phyloP scores from a whole-genome alignment of 2,329 filamentous ascomycete species.

The Colletotrichum sansevieriae region DNA sequence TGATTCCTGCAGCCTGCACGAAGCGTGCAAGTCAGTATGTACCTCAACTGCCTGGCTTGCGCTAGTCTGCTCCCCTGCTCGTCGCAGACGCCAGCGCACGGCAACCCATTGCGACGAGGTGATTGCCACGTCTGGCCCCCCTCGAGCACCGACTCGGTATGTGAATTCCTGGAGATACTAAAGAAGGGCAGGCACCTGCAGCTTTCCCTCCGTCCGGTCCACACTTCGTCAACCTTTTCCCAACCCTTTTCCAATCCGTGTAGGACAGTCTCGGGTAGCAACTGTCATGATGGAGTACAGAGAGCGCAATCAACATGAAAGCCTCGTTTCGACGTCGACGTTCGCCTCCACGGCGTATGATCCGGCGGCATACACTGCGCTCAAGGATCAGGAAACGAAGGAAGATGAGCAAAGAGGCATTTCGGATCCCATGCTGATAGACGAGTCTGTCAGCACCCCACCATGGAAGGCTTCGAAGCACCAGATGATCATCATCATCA shows the following conservation, averaged over 20 bases:
- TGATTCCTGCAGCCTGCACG: constrained; percentile 21
- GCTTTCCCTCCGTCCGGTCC: neutral
- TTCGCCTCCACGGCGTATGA: constrained; percentile 39
- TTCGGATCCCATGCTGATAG: constrained; percentile 37
- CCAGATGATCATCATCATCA: constrained; percentile 39
- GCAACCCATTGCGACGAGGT: constrained; percentile 13
- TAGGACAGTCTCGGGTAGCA: constrained; percentile 28
- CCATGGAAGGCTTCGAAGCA: constrained; percentile 40
- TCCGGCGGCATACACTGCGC: constrained; percentile 32
- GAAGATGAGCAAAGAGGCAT: constrained; percentile 29
- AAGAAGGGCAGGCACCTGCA: constrained; percentile 36
- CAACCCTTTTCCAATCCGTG: constrained; percentile 14
- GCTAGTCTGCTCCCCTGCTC: constrained; percentile 8
- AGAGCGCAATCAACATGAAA: constrained; percentile 22
- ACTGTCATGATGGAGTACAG: constrained; percentile 39
- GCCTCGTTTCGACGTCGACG: constrained; percentile 28
- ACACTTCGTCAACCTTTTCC: constrained; percentile 14
- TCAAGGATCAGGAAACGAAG: constrained; percentile 35
- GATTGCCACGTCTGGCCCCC: constrained; percentile 22
- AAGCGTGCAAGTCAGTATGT: constrained; percentile 29
- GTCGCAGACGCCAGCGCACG: constrained; percentile 39
- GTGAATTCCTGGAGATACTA: constrained; percentile 34
- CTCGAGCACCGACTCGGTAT: constrained; percentile 18
- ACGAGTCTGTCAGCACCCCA: constrained; percentile 26
- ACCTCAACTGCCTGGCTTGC: constrained; percentile 29